Evolutionary conservation across 208 protist genomes (phyloP), one percentile per base, ranked within the genome.

Genomic region (Trypanosoma conorhini): DNA sequence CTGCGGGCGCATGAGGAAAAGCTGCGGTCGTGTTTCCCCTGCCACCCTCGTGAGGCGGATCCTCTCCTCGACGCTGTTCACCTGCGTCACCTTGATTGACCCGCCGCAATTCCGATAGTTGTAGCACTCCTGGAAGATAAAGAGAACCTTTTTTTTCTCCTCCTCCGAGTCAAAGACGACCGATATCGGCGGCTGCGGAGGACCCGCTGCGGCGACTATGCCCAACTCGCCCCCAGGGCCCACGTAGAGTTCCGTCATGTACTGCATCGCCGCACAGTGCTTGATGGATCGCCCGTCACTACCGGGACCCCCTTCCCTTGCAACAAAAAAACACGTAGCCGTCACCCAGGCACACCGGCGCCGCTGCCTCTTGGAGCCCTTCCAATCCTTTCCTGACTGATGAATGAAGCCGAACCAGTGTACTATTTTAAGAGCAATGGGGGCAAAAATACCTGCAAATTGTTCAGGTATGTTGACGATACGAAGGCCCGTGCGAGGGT

Each of bases 291-390:
- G 10, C 5, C 62, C 71, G 59, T 70, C 54, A 9, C 13, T 0
- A 1, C 50, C 57, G 31, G 62, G 71, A 0, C 71, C 71, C n/a
- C 51, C 38, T 0, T 35, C 50, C 19, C 57, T 68, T 3, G 64
- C 56, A 28, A 70, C 38, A 51, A 76, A 76, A 21, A 76, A 33
- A 44, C 64, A 69, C 1, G 71, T 76, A 0, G 71, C 64, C 15
- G 71, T 76, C 50, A 64, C 31, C 71, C 71, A 76, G n/a, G 64
- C 63, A 60, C 62, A 69, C n/a, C 71, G 52, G 10, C 42, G 63
- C 42, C 55, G 26, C 28, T 7, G 3, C 38, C 15, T 68, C 24
- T 8, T 60, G 19, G 35, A 33, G 15, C 71, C 71, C 30, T 63
- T 76, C 71, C 71, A 76, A 55, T 64, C 40, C 31, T 55, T 62